These are phyloP conservation scores for Malus fusca DNA, from an alignment of 306 rosid genomes.

Conservation along the genomic window DNA sequence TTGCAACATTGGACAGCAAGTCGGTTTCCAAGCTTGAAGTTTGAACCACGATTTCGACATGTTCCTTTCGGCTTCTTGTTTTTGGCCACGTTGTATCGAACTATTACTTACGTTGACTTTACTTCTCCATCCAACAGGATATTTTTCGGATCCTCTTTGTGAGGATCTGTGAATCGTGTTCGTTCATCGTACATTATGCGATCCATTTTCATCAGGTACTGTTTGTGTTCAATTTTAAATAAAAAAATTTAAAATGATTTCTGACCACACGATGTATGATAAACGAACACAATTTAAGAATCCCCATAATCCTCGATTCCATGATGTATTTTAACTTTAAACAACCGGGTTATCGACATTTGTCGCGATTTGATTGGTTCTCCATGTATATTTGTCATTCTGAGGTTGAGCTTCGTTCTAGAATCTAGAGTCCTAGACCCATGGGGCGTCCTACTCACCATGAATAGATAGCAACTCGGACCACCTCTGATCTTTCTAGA, in stretches of 20 bases:
- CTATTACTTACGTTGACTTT: background rate
- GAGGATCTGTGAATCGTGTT: too few species aligned
- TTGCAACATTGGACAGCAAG: background rate
- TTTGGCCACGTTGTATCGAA: background rate
- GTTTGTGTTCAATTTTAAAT: too few species aligned
- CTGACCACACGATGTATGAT: rapidly evolving
- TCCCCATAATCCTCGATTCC: rapidly evolving
- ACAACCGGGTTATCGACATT: background rate
- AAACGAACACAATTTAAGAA: too few species aligned
- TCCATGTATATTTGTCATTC: background rate
- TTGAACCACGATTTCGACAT: background rate
- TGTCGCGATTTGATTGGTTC: background rate
- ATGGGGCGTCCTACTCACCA: too few species aligned
- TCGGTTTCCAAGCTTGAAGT: background rate
- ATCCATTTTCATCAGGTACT: rapidly evolving
- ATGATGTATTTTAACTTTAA: background rate
- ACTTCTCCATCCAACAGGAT: background rate
- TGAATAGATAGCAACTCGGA: too few species aligned
- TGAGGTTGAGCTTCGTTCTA: too few species aligned
- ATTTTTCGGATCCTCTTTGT: rapidly evolving
- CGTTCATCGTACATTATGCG: rapidly evolving
- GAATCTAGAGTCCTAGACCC: too few species aligned
- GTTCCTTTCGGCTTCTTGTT: background rate
- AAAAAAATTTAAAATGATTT: too few species aligned
- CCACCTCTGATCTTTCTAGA: too few species aligned